Base-by-base conservation (phyloP, 257 asterid species). In the Plantago major region DNA sequence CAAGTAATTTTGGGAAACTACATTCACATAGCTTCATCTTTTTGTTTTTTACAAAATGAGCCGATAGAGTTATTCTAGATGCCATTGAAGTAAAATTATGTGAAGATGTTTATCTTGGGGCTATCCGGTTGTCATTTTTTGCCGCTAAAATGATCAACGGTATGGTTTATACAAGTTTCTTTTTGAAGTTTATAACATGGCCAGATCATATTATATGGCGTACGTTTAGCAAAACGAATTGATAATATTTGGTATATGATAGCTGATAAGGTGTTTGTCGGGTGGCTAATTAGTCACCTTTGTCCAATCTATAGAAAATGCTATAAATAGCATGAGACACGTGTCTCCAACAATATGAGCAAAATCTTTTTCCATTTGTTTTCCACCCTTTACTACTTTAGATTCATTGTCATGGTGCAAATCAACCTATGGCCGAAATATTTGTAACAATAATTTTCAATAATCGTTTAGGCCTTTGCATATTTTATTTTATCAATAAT, bases 1-100 rank as follows among this genome's bases (percentile, higher is more conserved):
- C 58, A 42, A 70, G 76, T 75, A 67, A 75, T 81, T 81, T 82
- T 65, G 79, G 70, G 68, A 56, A 64, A 57, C 58, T 59, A 40
- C 66, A 64, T 73, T 79, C 68, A 69, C 61, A 72, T 73, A 73
- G 80, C 62, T 78, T 60, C 45, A 42, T 37, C 2, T 9, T 64
- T 45, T 46, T 56, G 43, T 55, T 38, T 68, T 50, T 58, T 50
- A 58, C 49, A 33, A 64, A 48, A 62, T 66, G 46, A 55, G 68
- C 53, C 61, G 47, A 67, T 74, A 61, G 67, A 70, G 60, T 72
- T 66, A 50, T 62, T 70, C 40, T 70, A 79, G 55, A 71, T 75
- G 67, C 67, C 55, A 61, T 65, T 65, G 70, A 55, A 22, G 58
- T 49, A 60, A 56, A n/a, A n/a, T 69, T 53, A n/a, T 61, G 30